Conservation (phyloP, 805 yeast species). For the Pichia manshurica region DNA sequence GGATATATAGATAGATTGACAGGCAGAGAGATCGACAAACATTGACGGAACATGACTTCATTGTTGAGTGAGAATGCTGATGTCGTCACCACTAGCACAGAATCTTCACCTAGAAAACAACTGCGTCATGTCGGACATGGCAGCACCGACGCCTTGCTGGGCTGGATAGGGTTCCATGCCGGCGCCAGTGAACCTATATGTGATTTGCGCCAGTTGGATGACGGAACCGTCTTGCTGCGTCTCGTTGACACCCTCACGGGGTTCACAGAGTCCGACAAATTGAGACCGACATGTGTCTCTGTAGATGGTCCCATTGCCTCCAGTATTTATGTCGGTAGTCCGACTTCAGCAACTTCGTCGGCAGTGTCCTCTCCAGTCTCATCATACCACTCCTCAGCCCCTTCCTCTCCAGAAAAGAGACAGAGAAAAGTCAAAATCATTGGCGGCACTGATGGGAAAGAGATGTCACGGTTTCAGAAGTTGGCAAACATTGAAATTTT, state of each 20-base stretch:
- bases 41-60: no score
- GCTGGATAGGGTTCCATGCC: not conserved
- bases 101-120: not conserved
- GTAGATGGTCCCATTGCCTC: not conserved
- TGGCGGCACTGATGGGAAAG: not conserved
- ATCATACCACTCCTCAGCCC: not conserved
- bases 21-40: no score
- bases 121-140: not conserved
- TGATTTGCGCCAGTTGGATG: not conserved
- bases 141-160: slow-evolving; percentile 1
- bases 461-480: slow-evolving; percentile 6
- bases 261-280: not conserved
- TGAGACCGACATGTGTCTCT: not conserved
- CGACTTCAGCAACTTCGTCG: not conserved
- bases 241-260: not conserved
- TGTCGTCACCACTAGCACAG: not conserved
- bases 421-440: not conserved
- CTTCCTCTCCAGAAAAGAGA: not conserved
- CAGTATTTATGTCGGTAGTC: not conserved
- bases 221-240: slow-evolving; percentile 2
- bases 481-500: slow-evolving; percentile 6
- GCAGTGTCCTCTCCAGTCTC: no score
- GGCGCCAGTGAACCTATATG: not conserved
- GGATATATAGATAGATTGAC: no score
- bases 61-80: not conserved